A percentile compares a stretch with the other conserved stretches of the same genome.
Conservation (phyloP, 75 land plant genomes). For the Picea glauca region DNA sequence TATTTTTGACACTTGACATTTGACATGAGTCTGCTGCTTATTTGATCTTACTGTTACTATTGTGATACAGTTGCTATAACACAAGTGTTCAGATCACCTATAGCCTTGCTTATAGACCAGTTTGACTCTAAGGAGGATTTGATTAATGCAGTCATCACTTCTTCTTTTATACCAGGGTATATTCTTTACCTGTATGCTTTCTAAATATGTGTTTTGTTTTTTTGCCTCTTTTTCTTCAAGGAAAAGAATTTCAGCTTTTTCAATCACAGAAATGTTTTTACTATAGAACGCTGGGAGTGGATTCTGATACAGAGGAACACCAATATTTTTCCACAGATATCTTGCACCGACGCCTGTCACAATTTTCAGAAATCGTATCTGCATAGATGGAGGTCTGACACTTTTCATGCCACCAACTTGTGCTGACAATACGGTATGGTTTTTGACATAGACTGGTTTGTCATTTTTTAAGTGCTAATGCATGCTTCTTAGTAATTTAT, state of each 20-base stretch:
- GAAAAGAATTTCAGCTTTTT: not conserved
- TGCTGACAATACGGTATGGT: conserved; percentile 77
- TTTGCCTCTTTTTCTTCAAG: not conserved
- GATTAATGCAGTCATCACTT: conserved; percentile 88
- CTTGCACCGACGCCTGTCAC: conserved; percentile 94
- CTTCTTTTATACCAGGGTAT: conserved; percentile 97
- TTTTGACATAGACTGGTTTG: not conserved
- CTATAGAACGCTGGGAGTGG: not conserved
- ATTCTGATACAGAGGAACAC: not conserved
- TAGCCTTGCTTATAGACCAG: conserved; percentile 83
- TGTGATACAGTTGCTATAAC: conserved; percentile 84
- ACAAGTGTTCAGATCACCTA: conserved; percentile 85
- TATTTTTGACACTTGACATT: too few species aligned
- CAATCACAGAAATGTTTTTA: not conserved
- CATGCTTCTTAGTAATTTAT: not conserved
- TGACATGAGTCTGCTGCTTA: too few species aligned
- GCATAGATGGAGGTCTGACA: conserved; percentile 98
- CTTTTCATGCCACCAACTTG: conserved; percentile 98
- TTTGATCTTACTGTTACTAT: not conserved
- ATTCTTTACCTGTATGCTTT: not conserved
- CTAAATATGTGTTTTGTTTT: not conserved
- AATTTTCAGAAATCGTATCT: conserved; percentile 72
- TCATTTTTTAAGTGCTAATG: not conserved
- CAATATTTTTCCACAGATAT: conserved; percentile 46
- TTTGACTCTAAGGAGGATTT: conserved; percentile 94